These are phyloP conservation scores for Coprinopsis cinerea DNA, from an alignment of 768 basidiomycete genomes.

Conservation along the genomic window DNA sequence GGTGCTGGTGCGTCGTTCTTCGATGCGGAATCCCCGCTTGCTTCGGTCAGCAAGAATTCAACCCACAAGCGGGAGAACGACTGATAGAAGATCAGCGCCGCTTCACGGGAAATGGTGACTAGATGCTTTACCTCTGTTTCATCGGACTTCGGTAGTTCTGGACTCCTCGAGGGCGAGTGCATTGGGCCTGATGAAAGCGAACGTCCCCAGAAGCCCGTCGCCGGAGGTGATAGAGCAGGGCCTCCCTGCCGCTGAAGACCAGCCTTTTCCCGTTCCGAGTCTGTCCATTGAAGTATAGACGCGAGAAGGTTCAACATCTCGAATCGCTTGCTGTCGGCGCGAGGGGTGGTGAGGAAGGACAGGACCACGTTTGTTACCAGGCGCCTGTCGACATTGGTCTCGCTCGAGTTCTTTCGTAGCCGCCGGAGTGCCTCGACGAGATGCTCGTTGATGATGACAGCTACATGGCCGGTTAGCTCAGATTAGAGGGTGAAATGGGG, in stretches of 20 bases:
- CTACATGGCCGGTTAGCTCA: slow-evolving; percentile 34
- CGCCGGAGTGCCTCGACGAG: slow-evolving; percentile 96
- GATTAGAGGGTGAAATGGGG: neutral
- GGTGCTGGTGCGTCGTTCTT: slow-evolving; percentile 21
- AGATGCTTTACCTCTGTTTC: slow-evolving; percentile 78
- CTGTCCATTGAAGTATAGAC: slow-evolving; percentile 89
- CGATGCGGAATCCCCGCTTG: slow-evolving; percentile 35
- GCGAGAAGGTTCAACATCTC: slow-evolving; percentile 91
- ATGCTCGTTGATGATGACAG: slow-evolving; percentile 96
- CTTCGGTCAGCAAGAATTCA: slow-evolving; percentile 94
- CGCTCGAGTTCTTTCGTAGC: slow-evolving; percentile 78
- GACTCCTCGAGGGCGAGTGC: slow-evolving; percentile 31
- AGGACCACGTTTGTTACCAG: slow-evolving; percentile 93
- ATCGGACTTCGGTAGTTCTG: slow-evolving; percentile 72
- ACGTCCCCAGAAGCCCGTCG: slow-evolving; percentile 37
- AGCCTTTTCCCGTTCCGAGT: slow-evolving; percentile 86
- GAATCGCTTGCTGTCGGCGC: slow-evolving; percentile 91
- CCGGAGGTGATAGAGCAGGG: slow-evolving; percentile 11
- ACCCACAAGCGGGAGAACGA: slow-evolving; percentile 98
- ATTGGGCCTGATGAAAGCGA: slow-evolving; percentile 22
- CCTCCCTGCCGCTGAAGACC: slow-evolving; percentile 61
- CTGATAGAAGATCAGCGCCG: slow-evolving; percentile 35
- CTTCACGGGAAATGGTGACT: neutral
- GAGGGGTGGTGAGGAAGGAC: slow-evolving; percentile 83
- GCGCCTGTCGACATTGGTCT: slow-evolving; percentile 88